Evolutionary conservation across 2,329 filamentous ascomycete species (phyloP), one percentile per base, ranked within the genome.

Genomic region (Canariomyces notabilis): DNA sequence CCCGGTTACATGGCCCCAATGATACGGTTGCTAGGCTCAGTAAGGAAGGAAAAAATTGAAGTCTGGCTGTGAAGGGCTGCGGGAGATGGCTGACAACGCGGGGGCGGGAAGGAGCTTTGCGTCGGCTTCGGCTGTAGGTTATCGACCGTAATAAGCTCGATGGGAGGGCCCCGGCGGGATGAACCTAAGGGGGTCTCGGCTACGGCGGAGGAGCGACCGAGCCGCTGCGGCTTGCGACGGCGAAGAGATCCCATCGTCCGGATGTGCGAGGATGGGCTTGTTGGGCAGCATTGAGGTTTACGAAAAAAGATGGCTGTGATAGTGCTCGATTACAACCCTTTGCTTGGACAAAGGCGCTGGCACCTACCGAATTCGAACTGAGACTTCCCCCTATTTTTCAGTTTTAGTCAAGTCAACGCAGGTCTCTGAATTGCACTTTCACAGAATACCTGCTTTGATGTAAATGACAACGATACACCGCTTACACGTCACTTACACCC

Each of bases 1-100:
- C 31, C 33, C 21, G 12, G 18, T 18, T 41, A 15, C 40, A 44
- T 50, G 42, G 37, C 23, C 33, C n/a, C 49, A 49, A 53, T 57
- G 41, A 44, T 37, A 52, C 51, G 43, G 21, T 15, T 23, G 45
- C 55, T 57, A 57, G 42, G 37, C 55, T 45, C 31, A 46, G 48
- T 37, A 42, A 51, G 56, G 56, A 55, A 58, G 56, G 50, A 48
- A 53, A 37, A 19, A 35, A 44, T 34, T 22, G 32, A 52, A 21
- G 29, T 19, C 19, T 20, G 15, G 38, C 26, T 8, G 31, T 20
- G n/a, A 16, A 19, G 37, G 12, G 36, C 35, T 41, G 31, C n/a
- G n/a, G n/a, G n/a, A n/a, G 29, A 4, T 12, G 26, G 22, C 26
- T 29, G 9, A 29, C 26, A 36, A 15, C 15, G n/a, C 20, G 21